Evolutionary conservation across 352 stramenopile genomes (phyloP), one percentile per base, ranked within the genome.

Genomic region (Phytophthora pisi): DNA sequence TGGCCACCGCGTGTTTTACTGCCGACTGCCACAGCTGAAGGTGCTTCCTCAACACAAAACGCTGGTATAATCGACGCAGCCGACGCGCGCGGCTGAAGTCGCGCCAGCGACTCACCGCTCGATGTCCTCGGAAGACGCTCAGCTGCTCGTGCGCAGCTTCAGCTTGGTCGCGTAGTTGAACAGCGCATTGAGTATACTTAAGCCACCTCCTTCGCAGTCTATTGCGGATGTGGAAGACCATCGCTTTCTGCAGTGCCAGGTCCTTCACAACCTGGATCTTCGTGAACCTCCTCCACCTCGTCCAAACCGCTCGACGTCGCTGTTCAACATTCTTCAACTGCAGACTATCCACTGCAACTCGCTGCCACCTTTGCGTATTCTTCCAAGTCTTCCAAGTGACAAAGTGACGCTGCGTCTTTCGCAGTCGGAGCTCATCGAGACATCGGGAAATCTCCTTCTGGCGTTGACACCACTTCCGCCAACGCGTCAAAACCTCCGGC

Each of bases 1-100:
- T 58, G 0, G 81, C 83, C 13, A 90, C 11, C 0, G 38, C 57
- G 4, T 70, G 10, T 24, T 81, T 73, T 13, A 66, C 69, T 18
- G 61, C 43, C 28, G 24, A 64, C 30, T 66, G 73, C 83, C 81
- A 89, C 28, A 42, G 13, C 5, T 23, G 40, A 20, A 90, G 23
- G 50, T 82, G 67, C 31, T 86, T 88, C 7, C 49, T 61, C 26
- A 79, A 42, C 1, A 82, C 70, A 51, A 89, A 89, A 1, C 31
- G 46, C 4, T 46, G 42, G 42, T 70, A 74, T 1, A 68, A 60
- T 11, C 68, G 53, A 23, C 45, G 55, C 0, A 81, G 42, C 1
- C 24, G 52, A 15, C 42, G 28, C 4, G 34, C 13, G 5, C 10
- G 28, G 51, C 61, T 74, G 23, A 51, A 58, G 1, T 52, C 26